phyloP scores from a whole-genome alignment of 306 rosid genomes.

The Alnus rubra region DNA sequence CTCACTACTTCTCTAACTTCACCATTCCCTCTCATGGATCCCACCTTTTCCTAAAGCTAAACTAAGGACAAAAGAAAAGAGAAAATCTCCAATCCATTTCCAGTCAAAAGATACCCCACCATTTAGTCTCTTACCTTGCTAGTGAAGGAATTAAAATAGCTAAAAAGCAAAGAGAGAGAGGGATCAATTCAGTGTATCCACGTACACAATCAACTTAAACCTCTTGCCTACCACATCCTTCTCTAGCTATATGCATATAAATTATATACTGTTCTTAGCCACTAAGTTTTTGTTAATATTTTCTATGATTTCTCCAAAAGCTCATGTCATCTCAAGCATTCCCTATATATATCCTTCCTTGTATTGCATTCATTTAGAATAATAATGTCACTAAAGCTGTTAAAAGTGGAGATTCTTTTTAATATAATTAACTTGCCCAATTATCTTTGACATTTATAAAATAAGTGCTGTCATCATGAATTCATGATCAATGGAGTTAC shows the following conservation, averaged over 20 bases:
- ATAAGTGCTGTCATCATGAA: background rate
- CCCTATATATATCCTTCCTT: background rate
- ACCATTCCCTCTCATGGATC: slow-evolving; percentile 41
- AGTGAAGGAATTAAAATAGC: slow-evolving; percentile 41
- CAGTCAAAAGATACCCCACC: slow-evolving; percentile 38
- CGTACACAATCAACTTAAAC: background rate
- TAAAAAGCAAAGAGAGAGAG: slow-evolving; percentile 22
- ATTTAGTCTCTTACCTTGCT: slow-evolving; percentile 38
- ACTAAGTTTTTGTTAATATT: background rate
- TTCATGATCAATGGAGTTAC: background rate
- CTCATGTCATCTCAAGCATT: background rate
- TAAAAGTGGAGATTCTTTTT: background rate
- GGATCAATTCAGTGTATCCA: slow-evolving; percentile 17
- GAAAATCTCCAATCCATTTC: slow-evolving; percentile 29
- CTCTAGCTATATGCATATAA: background rate
- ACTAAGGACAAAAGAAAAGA: slow-evolving; percentile 36
- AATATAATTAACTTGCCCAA: background rate
- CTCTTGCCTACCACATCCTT: background rate
- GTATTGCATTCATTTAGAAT: background rate
- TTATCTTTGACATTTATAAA: too few species aligned
- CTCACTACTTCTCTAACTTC: slow-evolving; percentile 25
- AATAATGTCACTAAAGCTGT: background rate
- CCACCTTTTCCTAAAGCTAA: slow-evolving; percentile 44
- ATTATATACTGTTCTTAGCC: background rate
- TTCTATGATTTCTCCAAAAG: background rate